Evolutionary conservation across 1,139 yeast species (phyloP), one percentile per base, ranked within the genome.

Genomic region (Saccharomycopsis crataegensis): DNA sequence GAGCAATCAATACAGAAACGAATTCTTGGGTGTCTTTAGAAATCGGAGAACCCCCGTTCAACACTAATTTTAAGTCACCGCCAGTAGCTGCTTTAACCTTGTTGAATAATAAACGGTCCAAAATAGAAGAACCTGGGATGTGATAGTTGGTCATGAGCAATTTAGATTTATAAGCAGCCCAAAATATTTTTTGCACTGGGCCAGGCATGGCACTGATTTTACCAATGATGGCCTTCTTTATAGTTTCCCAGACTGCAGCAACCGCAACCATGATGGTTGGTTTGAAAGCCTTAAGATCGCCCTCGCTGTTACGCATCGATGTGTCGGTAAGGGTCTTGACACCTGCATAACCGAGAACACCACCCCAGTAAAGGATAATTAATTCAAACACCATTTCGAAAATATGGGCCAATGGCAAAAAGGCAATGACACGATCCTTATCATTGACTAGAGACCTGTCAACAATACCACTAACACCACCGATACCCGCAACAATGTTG

Each of bases 181-280:
- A 94, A 69, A 93, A 94, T 47, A 93, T 64, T 68, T 80, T 86
- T 71, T 90, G 96, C 43, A 80, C 77, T 41, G 85, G 61, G 14
- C 80, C 63, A 12, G 96, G 87, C 64, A 78, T 78, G 62, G 80
- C 79, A 60, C 76, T 74, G 58, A 94, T 78, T 72, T 91, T 91
- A 54, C 80, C 79, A 59, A 88, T 62, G 57, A 93, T 86, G 56
- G 99, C 99, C 74, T 93, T 93, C 71, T 95, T 85, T 58, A 93
- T 89, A 36, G 86, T 79, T 74, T 93, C 99, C 96, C 97, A 94
- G 54, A 93, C 98, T 2, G 99, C 96, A 14, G 99, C 98, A 55
- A 94, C 99, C 68, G 96, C 99, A 60, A 90, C 96, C 96, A 93
- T 88, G 61, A 93, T 72, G 9, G 96, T 86, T 58, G 99, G 99